Conservation (phyloP, 176 grass and related monocot genomes). For the Pontederia crassipes region DNA sequence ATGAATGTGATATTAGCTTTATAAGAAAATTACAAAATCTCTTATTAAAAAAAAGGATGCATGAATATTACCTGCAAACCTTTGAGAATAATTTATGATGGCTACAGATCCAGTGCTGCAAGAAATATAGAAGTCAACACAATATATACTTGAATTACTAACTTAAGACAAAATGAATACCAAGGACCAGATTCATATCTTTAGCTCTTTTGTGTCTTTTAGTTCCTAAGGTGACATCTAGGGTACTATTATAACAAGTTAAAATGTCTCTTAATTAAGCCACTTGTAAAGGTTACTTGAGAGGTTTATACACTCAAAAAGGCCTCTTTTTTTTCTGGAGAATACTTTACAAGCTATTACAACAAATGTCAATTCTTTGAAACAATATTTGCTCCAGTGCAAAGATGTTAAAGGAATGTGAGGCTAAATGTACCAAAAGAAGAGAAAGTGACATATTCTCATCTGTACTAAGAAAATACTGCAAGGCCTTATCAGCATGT, state of each 20-base stretch:
- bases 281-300: no score
- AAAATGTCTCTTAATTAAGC: no score
- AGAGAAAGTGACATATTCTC: constrained; percentile 54
- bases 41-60: neutral
- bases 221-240: no score
- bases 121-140: constrained; percentile 15
- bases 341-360: no score
- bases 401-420: no score
- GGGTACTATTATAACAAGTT: no score
- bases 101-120: constrained; percentile 72
- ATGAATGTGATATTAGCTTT: constrained; percentile 22
- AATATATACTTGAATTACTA: neutral
- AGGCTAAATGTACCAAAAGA: constrained; percentile 41
- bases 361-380: no score
- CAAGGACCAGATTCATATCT: no score
- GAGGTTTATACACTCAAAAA: no score
- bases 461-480: constrained; percentile 73
- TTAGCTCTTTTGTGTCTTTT: no score
- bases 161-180: neutral
- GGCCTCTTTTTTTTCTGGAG: no score
- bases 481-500: constrained; percentile 77
- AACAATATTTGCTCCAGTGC: no score
- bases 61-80: constrained; percentile 58
- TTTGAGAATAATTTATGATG: constrained; percentile 76
- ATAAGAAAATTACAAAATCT: neutral